Conservation (phyloP, 352 stramenopile species). For the Globisporangium lucens region DNA sequence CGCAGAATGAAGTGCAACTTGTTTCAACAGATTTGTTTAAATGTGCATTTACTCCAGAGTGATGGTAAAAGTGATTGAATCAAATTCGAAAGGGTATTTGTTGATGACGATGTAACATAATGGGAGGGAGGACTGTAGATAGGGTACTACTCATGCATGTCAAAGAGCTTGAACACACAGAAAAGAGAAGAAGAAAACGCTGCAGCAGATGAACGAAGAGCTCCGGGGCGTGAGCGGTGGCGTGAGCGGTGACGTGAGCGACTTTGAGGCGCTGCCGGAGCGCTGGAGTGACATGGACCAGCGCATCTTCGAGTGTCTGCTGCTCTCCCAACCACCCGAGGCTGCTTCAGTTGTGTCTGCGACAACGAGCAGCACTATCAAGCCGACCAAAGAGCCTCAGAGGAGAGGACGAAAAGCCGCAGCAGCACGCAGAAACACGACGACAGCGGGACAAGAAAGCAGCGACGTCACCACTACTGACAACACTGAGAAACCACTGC, state of each 20-base stretch:
- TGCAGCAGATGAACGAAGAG: not conserved
- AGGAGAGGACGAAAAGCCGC: not conserved
- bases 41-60: too few species aligned
- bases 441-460: not conserved
- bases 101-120: too few species aligned
- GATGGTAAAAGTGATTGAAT: too few species aligned
- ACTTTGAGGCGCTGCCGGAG: constrained; percentile 5
- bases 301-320: constrained; percentile 27
- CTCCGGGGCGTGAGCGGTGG: not conserved
- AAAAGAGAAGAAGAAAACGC: not conserved
- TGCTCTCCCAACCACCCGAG: constrained; percentile 19
- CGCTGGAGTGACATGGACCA: constrained; percentile 9
- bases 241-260: not conserved
- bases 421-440: not conserved
- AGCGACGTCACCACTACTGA: too few species aligned
- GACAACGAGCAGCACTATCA: not conserved
- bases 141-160: not conserved
- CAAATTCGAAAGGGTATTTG: too few species aligned
- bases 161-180: not conserved
- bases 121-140: too few species aligned
- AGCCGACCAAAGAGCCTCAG: not conserved
- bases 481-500: not conserved
- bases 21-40: too few species aligned
- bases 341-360: not conserved
- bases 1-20: too few species aligned